Base-by-base conservation (phyloP, 768 basidiomycete genomes). In the Tylopilus rubrobrunneus region DNA sequence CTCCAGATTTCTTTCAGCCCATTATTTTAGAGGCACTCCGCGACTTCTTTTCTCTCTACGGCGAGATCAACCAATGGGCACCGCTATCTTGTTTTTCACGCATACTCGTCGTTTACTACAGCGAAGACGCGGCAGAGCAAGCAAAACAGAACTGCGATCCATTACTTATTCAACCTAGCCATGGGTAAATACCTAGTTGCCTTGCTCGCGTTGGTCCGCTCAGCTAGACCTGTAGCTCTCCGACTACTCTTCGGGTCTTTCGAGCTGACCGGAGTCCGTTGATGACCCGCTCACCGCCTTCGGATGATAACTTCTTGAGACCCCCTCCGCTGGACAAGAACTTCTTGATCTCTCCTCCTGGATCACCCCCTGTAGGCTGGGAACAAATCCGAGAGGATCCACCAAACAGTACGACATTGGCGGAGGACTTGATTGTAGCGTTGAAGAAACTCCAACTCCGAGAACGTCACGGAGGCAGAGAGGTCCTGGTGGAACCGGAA, bases 311-410 rank as follows among this genome's bases (percentile, higher is more conserved):
- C 45, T 61, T 58, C 58, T 80, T 95, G 34, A 81, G 78, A 40
- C 92, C 94, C 0, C 96, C 96, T 0, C 72, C 79, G 0, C 60
- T 85, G 37, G 89, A 94, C 62, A 92, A 92, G 72, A 98, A 98
- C 73, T 98, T 98, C 73, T 79, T 99, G 45, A 95, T 99, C 58
- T 98, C 97, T 0, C 97, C 97, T 0, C 97, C 97, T 4, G 97
- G 97, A 5, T 97, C 94, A 0, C 97, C 97, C 0, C 97, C 97
- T 0, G 85, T 95, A 1, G 97, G 95, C 3, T 99, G 97, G 97
- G 93, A 97, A 65, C 92, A 81, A 23, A 81, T 94, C 52, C 76
- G 76, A 47, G 96, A 98, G 70, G 93, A 95, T 8, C 91, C 92
- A 17, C 96, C 96, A 0, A 98, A 98, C 65, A 67, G 74, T 3